These are phyloP conservation scores for Phytophthora uliginosa DNA, from an alignment of 352 stramenopile species.

Conservation along the genomic window DNA sequence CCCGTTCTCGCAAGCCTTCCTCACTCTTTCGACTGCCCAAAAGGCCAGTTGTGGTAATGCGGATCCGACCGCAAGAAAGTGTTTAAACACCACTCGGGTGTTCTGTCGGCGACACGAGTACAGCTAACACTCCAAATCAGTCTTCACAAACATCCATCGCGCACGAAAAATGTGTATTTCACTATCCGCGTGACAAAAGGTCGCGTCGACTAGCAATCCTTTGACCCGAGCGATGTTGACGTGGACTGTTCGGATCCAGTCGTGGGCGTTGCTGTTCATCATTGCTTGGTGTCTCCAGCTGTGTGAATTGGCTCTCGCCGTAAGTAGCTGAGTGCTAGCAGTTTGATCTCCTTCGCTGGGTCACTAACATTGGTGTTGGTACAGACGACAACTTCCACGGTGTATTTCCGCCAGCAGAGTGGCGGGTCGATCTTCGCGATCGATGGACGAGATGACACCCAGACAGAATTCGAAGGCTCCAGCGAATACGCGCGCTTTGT, in stretches of 20 bases:
- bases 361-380: not conserved
- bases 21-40: not conserved
- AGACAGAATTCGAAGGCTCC: conserved; percentile 47
- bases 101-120: not conserved
- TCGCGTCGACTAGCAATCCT: conserved; percentile 8
- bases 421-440: conserved; percentile 68
- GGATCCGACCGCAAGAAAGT: not conserved
- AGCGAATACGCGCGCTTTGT: conserved; percentile 56
- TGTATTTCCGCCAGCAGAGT: conserved; percentile 70
- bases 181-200: conserved; percentile 2
- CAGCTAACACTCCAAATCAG: not conserved
- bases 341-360: not conserved
- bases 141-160: too few species aligned
- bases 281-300: conserved; percentile 6
- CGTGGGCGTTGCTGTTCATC: not conserved
- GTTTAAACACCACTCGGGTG: not conserved
- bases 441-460: conserved; percentile 46
- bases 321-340: not conserved
- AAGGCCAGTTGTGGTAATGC: not conserved
- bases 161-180: too few species aligned
- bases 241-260: not conserved
- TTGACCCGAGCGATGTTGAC: conserved; percentile 1
- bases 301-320: conserved; percentile 1
- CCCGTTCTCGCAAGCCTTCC: not conserved
- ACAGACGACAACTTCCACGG: conserved; percentile 49